Conservation (phyloP, 2,329 filamentous ascomycete species). For the Pseudogymnoascus sp. region DNA sequence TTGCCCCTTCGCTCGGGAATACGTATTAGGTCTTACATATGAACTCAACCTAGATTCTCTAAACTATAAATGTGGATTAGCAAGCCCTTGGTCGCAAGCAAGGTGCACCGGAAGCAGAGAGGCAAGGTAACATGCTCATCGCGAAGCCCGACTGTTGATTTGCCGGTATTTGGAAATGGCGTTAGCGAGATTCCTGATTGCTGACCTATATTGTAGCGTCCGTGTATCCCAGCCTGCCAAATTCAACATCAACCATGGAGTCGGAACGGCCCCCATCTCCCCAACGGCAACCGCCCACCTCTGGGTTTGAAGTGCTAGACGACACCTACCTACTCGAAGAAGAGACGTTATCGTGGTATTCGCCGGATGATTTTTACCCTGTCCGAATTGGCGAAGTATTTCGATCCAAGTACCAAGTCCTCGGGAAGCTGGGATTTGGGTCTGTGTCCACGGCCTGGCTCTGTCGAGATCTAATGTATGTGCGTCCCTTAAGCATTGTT, state of each 20-base stretch:
- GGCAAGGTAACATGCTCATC: neutral
- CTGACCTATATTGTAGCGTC: neutral
- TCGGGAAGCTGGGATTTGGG: slow-evolving; percentile 24
- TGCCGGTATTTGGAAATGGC: neutral
- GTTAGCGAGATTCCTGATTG: neutral
- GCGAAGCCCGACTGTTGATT: neutral
- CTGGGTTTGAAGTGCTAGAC: slow-evolving; percentile 1
- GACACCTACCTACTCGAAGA: slow-evolving; percentile 18
- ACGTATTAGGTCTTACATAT: no score
- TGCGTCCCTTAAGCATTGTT: neutral
- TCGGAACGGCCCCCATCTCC: neutral
- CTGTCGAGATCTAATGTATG: slow-evolving; percentile 19
- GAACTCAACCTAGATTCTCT: no score
- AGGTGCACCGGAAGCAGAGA: neutral
- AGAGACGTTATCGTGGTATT: slow-evolving; percentile 20
- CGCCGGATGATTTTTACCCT: slow-evolving; percentile 20
- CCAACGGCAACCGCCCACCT: neutral
- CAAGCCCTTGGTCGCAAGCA: no score
- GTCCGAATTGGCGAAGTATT: slow-evolving; percentile 22
- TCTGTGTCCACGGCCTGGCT: slow-evolving; percentile 20
- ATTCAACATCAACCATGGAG: neutral
- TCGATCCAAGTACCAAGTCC: slow-evolving; percentile 20
- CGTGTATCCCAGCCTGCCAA: neutral
- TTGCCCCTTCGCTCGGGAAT: no score
- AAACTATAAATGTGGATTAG: no score